These are phyloP conservation scores for Fraxinus albicans DNA, from an alignment of 305 asterid genomes.

Conservation along the genomic window DNA sequence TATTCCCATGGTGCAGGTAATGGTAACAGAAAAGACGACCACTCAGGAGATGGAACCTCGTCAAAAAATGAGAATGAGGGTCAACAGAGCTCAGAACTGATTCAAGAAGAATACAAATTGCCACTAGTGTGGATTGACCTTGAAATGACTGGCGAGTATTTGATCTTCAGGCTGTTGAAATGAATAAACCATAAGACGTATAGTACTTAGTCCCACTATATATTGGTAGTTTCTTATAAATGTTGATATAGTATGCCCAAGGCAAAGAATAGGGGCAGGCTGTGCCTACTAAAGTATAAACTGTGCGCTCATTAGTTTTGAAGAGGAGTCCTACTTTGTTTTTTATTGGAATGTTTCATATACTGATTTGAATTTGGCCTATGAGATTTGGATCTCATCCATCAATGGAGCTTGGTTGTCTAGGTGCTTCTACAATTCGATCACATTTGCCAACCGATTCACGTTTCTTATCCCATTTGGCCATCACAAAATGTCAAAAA, in stretches of 20 bases:
- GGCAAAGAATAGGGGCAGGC: background rate
- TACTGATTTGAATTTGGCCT: background rate
- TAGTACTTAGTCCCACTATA: too few species aligned
- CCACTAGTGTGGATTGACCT: conserved; percentile 98
- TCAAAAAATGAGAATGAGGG: conserved; percentile 28
- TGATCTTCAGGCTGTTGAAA: background rate
- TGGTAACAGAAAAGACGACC: conserved; percentile 26
- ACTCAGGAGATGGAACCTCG: conserved; percentile 34
- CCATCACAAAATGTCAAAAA: background rate
- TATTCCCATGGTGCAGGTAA: conserved; percentile 32
- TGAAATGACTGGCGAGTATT: conserved; percentile 85
- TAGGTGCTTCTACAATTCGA: conserved; percentile 1
- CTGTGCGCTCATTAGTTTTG: background rate
- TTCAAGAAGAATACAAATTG: conserved; percentile 44
- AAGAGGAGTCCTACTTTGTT: background rate
- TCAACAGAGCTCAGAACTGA: conserved; percentile 27
- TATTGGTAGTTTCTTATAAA: background rate
- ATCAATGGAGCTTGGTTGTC: background rate
- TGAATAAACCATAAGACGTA: too few species aligned
- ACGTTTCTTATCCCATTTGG: background rate
- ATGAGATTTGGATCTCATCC: background rate
- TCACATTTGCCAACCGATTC: background rate
- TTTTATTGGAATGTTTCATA: background rate
- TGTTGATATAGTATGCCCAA: background rate
- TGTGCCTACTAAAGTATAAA: conserved; percentile 5